Evolutionary conservation across 345 rosid genomes (phyloP).

Genomic region (Citrus medica): DNA sequence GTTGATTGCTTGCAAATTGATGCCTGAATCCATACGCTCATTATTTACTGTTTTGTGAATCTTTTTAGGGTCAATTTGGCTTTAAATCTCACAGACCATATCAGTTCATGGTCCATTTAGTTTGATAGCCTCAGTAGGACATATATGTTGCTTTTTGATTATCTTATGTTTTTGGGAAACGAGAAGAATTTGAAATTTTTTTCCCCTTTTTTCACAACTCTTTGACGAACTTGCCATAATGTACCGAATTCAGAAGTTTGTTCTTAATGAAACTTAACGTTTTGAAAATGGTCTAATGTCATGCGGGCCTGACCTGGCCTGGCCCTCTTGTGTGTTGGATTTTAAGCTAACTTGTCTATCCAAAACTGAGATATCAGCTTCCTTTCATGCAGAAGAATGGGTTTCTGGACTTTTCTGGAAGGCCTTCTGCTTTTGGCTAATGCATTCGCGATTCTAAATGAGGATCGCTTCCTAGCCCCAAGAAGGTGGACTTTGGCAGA

Average conservation of each 20-base stretch:
- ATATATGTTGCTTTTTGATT: not conserved
- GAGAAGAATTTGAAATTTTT: not conserved
- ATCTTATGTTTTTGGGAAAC: not conserved
- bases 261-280: not conserved
- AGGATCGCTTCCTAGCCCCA: slow-evolving; percentile 44
- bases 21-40: not conserved
- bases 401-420: slow-evolving; percentile 46
- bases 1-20: not conserved
- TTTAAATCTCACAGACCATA: not conserved
- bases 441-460: slow-evolving; percentile 49
- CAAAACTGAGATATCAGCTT: not conserved
- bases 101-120: not conserved
- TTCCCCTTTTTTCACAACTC: not conserved
- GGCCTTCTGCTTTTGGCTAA: slow-evolving; percentile 43
- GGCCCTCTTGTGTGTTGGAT: not conserved
- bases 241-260: not conserved
- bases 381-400: slow-evolving; percentile 29
- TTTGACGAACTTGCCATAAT: not conserved
- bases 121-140: not conserved
- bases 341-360: not conserved
- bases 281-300: not conserved
- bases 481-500: slow-evolving; percentile 51
- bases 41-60: not conserved
- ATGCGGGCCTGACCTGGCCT: not conserved
- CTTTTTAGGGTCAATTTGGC: not conserved